Evolutionary conservation across 2,329 filamentous ascomycete genomes (phyloP).

Genomic region (Apiospora kogelbergensis): DNA sequence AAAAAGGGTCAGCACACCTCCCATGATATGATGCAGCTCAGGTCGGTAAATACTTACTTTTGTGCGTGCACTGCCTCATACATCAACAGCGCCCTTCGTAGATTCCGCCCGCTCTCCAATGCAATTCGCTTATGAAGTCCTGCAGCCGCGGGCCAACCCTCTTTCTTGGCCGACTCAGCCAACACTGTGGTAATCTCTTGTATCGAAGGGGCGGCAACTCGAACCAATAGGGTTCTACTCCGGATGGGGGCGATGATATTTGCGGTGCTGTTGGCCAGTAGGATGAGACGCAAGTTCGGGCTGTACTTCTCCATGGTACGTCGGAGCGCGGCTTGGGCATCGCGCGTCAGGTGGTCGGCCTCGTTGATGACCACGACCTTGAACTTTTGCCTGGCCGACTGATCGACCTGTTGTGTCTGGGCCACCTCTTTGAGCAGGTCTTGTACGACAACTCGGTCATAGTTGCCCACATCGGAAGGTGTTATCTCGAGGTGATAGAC

Average conservation of each 20-base stretch:
- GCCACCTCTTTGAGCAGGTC: constrained; percentile 96
- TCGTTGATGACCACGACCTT: constrained; percentile 99
- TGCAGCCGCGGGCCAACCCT: constrained; percentile 77
- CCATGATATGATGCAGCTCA: constrained; percentile 16
- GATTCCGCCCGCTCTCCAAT: constrained; percentile 84
- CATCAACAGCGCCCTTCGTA: constrained; percentile 90
- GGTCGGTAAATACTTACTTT: constrained; percentile 63
- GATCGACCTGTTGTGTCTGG: constrained; percentile 98
- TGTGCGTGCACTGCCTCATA: constrained; percentile 96
- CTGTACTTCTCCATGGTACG: constrained; percentile 99
- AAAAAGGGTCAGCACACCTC: constrained; percentile 25
- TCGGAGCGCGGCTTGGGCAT: constrained; percentile 92
- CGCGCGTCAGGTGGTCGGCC: constrained; percentile 88
- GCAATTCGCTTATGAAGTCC: constrained; percentile 83
- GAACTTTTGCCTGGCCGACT: constrained; percentile 86
- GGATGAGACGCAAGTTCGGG: constrained; percentile 86
- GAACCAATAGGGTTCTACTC: constrained; percentile 84
- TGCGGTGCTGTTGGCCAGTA: constrained; percentile 92
- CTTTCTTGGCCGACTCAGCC: constrained; percentile 68
- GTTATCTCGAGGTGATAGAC: constrained; percentile 99
- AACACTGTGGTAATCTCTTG: constrained; percentile 81
- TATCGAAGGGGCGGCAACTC: constrained; percentile 86
- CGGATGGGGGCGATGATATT: constrained; percentile 99
- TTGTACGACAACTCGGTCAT: constrained; percentile 93
- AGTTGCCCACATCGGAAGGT: constrained; percentile 92